Base-by-base conservation (phyloP, 352 stramenopile species). In the Pythium periplocum region DNA sequence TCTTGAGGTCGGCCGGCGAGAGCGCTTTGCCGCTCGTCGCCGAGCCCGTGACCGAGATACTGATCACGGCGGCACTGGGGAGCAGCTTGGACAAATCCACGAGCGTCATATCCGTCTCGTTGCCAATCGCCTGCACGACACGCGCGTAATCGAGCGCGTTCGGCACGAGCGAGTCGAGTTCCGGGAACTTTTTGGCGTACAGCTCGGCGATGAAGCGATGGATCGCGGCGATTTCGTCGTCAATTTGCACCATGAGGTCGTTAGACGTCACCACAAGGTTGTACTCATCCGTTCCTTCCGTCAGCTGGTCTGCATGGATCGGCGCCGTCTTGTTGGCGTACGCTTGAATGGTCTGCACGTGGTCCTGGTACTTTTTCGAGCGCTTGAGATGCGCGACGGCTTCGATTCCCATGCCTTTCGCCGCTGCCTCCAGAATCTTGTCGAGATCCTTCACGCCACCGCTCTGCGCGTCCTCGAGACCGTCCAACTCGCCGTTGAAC, bases 101-200 rank as follows among this genome's bases (percentile, higher is more conserved):
- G 11, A 86, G 68, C 8, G 91, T 97, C 64, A 98, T 70, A 62
- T 98, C 93, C 68, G 86, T 98, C 65, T 98, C 92, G 66, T 98
- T 98, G 31, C 75, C 75, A 47, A 98, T 97, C 2, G 68, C 64
- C 53, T 93, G 63, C 4, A 98, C 90, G n/a, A 98, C 93, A 39
- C 82, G 83, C 36, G 88, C 88, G 60, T 98, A 99, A 64, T 98
- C 92, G 30, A 97, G 61, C 6, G 81, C 74, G 45, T 96, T 95
- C 5, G 91, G 83, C 30, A 99, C 74, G 9, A 98, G 70, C 41
- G 96, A 91, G 65, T 98, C 91, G 26, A 99, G 75, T 59, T 98
- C 94, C 0, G 95, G 92, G 65, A 99, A 98, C 67, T 98, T 97
- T 17, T 76, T 74, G 40, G 80, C 66, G 69, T 98, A 98, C 6